These are phyloP conservation scores for Ceratobasidium theobromae DNA, from an alignment of 1,284 basidiomycete species.

Conservation along the genomic window DNA sequence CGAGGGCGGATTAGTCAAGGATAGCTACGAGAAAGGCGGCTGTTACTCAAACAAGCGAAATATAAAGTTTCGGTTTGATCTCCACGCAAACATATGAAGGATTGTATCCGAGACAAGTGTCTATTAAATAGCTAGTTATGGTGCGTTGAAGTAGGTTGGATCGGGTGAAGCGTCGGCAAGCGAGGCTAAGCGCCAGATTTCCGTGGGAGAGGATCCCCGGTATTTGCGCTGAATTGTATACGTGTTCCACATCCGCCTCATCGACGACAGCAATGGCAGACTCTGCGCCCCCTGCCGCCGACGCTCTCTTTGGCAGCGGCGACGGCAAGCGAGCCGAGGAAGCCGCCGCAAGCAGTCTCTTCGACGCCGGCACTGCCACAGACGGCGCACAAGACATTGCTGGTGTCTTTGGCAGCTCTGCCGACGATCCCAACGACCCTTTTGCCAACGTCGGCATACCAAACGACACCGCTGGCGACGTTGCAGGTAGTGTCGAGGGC, in stretches of 20 bases:
- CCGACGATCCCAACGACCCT: slow-evolving; percentile 24
- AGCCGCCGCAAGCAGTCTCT: slow-evolving; percentile 10
- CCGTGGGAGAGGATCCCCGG: slow-evolving; percentile 12
- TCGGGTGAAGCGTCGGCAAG: too few species aligned
- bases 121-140: too few species aligned
- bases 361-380: slow-evolving; percentile 7
- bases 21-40: too few species aligned
- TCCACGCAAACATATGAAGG: too few species aligned
- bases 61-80: too few species aligned
- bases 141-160: too few species aligned
- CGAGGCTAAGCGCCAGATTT: background rate
- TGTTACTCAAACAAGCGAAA: too few species aligned
- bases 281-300: slow-evolving; percentile 23
- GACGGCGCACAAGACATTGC: slow-evolving; percentile 14
- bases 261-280: slow-evolving; percentile 10
- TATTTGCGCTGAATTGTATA: slow-evolving; percentile 13
- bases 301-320: slow-evolving; percentile 33
- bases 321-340: background rate
- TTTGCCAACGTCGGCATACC: slow-evolving; percentile 25
- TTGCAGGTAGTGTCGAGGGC: background rate
- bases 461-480: background rate
- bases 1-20: too few species aligned
- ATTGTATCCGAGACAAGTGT: too few species aligned
- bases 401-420: slow-evolving; percentile 21
- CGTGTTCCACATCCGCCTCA: slow-evolving; percentile 22